Evolutionary conservation across 768 basidiomycete genomes (phyloP).

Genomic region (Tricholoma saponaceum): DNA sequence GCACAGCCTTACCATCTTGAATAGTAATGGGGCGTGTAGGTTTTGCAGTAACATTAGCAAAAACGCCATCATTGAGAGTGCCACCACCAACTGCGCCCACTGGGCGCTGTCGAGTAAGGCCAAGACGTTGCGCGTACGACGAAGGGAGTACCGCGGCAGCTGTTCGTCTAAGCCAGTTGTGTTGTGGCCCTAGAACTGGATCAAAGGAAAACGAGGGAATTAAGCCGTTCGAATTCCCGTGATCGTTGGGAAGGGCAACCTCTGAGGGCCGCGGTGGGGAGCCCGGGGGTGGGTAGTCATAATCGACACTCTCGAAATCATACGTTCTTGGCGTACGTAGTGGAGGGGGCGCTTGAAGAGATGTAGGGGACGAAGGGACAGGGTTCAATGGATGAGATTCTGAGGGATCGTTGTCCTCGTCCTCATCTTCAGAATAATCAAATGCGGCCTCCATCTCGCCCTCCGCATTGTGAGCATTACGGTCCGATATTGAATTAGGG

Average conservation of each 20-base stretch:
- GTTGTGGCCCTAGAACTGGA: constrained; percentile 28
- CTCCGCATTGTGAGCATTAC: constrained; percentile 39
- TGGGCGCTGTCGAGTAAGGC: constrained; percentile 34
- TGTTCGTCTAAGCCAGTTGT: constrained; percentile 55
- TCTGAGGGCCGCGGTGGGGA: constrained; percentile 69
- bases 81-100: constrained; percentile 59
- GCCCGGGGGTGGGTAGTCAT: constrained; percentile 79
- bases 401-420: constrained; percentile 43
- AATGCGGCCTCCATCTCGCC: constrained; percentile 84
- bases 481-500: constrained; percentile 44
- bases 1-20: constrained; percentile 49
- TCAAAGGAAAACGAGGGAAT: constrained; percentile 46
- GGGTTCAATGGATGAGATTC: constrained; percentile 55
- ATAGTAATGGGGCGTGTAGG: constrained; percentile 55
- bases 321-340: constrained; percentile 46
- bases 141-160: constrained; percentile 52
- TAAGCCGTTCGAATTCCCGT: constrained; percentile 73
- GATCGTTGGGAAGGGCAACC: constrained; percentile 61
- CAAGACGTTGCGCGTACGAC: constrained; percentile 42
- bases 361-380: constrained; percentile 25
- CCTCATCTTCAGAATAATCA: constrained; percentile 73
- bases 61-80: constrained; percentile 83
- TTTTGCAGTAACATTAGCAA: constrained; percentile 93
- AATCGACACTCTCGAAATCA: constrained; percentile 79
- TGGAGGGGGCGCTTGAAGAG: constrained; percentile 11